Conservation (phyloP, 108 stramenopile species). For the Stephanodiscus minutulus region DNA sequence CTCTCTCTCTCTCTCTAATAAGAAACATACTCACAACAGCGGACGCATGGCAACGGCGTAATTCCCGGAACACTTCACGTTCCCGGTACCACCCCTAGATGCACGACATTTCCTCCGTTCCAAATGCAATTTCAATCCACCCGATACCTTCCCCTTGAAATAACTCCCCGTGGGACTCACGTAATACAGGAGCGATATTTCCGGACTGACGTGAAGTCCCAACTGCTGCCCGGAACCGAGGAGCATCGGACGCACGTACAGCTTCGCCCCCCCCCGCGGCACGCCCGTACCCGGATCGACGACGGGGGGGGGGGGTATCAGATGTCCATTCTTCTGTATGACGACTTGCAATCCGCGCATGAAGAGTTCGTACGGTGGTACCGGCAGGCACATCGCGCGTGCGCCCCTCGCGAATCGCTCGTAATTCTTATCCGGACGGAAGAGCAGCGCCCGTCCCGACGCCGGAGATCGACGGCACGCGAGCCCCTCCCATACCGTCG, state of each 20-base stretch:
- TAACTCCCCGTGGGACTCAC: conserved; percentile 87
- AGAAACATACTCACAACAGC: conserved; percentile 66
- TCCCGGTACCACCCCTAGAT: conserved; percentile 72
- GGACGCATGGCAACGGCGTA: conserved; percentile 79
- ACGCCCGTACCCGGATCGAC: conserved; percentile 26
- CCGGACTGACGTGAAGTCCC: conserved; percentile 72
- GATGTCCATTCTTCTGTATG: conserved; percentile 60
- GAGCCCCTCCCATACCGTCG: conserved; percentile 88
- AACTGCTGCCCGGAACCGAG: conserved; percentile 68
- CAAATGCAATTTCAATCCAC: conserved; percentile 78
- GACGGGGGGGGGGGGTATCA: conserved; percentile 75
- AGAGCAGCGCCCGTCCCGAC: conserved; percentile 62
- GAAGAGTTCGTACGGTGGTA: conserved; percentile 65
- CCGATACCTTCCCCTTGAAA: conserved; percentile 62
- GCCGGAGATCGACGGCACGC: conserved; percentile 69
- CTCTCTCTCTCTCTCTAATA: too few species aligned
- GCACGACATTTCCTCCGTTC: conserved; percentile 76
- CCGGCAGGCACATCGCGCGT: conserved; percentile 71
- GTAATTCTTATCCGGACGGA: conserved; percentile 81
- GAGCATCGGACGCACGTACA: conserved; percentile 71
- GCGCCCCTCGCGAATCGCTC: conserved; percentile 68
- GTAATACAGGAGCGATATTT: conserved; percentile 71
- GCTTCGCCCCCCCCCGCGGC: conserved; percentile 63
- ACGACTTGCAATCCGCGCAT: conserved; percentile 70
- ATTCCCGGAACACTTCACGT: conserved; percentile 78